Conservation (phyloP, 352 stramenopile genomes). For the Ophiocytium majus region DNA sequence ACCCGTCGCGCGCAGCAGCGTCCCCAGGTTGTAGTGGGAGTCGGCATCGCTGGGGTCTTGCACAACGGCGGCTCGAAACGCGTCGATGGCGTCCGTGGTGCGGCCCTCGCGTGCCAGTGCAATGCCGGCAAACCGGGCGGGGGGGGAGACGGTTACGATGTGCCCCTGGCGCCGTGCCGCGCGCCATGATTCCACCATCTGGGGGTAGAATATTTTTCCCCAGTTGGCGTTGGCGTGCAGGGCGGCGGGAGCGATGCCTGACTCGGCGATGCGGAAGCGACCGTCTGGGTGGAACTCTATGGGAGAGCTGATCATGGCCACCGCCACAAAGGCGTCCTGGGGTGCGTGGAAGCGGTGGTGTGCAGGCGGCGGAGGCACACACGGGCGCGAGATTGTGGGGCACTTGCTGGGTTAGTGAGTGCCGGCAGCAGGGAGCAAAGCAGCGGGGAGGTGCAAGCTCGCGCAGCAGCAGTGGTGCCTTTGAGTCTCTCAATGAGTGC, state of each 20-base stretch:
- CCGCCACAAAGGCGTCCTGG: not conserved
- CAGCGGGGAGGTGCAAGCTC: too few relatives aligned
- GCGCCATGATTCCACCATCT: not conserved
- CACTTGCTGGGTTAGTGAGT: too few relatives aligned
- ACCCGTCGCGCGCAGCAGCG: not conserved
- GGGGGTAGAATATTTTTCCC: not conserved
- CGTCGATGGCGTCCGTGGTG: not conserved
- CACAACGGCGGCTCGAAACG: not conserved
- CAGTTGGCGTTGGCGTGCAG: constrained; percentile 23
- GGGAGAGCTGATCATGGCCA: constrained; percentile 13
- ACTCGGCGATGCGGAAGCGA: not conserved
- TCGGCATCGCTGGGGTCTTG: constrained; percentile 1
- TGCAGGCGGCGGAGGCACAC: too few relatives aligned
- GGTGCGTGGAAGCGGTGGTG: too few relatives aligned
- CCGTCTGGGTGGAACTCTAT: constrained; percentile 9
- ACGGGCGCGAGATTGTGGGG: too few relatives aligned
- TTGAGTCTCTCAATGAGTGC: too few relatives aligned
- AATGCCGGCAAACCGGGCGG: not conserved
- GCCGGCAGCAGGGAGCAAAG: too few relatives aligned
- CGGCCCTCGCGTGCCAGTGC: not conserved
- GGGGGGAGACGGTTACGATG: not conserved
- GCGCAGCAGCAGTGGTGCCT: too few relatives aligned
- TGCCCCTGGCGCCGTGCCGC: not conserved
- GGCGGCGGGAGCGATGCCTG: not conserved
- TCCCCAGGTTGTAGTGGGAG: constrained; percentile 18